Conservation (phyloP, 2,329 filamentous ascomycete genomes). For the Exophiala aquamarina region DNA sequence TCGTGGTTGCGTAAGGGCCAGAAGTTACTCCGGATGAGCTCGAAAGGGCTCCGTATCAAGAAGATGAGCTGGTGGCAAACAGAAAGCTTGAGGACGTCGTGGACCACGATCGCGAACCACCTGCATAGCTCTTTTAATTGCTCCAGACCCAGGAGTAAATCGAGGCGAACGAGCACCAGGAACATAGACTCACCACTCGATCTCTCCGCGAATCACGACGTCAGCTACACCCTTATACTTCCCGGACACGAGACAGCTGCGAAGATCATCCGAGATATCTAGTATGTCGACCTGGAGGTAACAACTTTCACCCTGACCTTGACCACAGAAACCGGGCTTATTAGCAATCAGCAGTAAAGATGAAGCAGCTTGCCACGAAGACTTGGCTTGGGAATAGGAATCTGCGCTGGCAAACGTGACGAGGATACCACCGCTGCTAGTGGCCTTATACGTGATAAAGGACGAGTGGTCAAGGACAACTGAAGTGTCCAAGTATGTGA, state of each 20-base stretch:
- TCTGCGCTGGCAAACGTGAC: neutral
- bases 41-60: neutral
- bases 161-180: conserved; percentile 1
- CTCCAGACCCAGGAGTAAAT: conserved; percentile 1
- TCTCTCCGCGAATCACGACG: neutral
- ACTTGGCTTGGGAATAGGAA: conserved; percentile 2
- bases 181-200: neutral
- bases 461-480: conserved; percentile 5
- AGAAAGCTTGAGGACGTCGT: neutral
- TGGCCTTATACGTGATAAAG: neutral
- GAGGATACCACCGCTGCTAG: neutral
- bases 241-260: neutral
- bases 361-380: neutral
- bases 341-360: conserved; percentile 1
- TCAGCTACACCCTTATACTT: neutral
- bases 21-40: neutral
- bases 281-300: neutral
- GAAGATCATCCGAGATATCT: neutral
- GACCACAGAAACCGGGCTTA: neutral
- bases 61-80: neutral
- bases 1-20: neutral
- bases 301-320: conserved; percentile 1
- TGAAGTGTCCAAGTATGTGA: neutral
- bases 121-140: neutral
- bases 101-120: neutral